Conservation (phyloP, 2,329 filamentous ascomycete genomes). For the Penicillium sp. region DNA sequence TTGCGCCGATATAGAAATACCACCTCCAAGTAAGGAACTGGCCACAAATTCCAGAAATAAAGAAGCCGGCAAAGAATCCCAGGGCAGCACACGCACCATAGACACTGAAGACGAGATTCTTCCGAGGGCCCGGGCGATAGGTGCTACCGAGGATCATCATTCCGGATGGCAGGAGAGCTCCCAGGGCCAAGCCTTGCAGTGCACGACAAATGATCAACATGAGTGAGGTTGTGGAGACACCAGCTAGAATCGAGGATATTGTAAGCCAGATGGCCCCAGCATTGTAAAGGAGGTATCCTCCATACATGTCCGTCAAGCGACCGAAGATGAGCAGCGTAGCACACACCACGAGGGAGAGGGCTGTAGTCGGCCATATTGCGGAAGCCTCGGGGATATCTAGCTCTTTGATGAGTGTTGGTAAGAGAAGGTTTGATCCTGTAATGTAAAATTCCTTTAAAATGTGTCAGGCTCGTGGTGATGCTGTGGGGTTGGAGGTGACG, state of each 20-base stretch:
- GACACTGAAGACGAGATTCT: constrained; percentile 65
- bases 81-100: constrained; percentile 56
- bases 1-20: constrained; percentile 68
- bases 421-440: constrained; percentile 68
- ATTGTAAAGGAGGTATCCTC: constrained; percentile 64
- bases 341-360: constrained; percentile 52
- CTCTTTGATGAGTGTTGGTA: constrained; percentile 63
- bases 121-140: constrained; percentile 67
- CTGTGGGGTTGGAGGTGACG: constrained; percentile 18
- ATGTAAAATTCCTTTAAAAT: constrained; percentile 66
- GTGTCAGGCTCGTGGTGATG: not conserved
- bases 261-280: constrained; percentile 63
- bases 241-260: constrained; percentile 67
- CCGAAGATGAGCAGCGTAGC: constrained; percentile 56
- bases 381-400: constrained; percentile 68
- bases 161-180: constrained; percentile 68
- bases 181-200: constrained; percentile 70
- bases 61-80: constrained; percentile 58
- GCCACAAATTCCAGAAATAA: constrained; percentile 61
- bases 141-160: constrained; percentile 65
- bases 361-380: constrained; percentile 54
- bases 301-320: constrained; percentile 60
- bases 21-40: constrained; percentile 60
- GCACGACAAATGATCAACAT: constrained; percentile 75
- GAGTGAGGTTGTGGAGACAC: constrained; percentile 65